Percentiles rank a stretch among this genome's conserved stretches.
These are phyloP conservation scores for Xylaria sp. DNA, from an alignment of 2,329 filamentous ascomycete genomes.

Conservation along the genomic window DNA sequence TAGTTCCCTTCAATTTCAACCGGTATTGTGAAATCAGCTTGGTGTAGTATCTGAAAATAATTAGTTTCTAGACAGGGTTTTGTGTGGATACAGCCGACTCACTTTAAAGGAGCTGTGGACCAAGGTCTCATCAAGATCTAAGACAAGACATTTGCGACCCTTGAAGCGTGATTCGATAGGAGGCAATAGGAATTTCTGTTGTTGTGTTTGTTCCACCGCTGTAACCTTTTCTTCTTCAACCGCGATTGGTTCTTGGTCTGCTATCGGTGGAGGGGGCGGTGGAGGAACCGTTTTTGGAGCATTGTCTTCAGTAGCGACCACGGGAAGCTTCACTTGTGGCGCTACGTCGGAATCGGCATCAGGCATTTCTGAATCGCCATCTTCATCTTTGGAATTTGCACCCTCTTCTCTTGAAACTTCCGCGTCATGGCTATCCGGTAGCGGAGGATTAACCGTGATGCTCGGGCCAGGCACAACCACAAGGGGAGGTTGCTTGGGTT, in stretches of 20 bases:
- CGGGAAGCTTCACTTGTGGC: conserved; percentile 51
- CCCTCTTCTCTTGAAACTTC: conserved; percentile 48
- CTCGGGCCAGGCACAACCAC: conserved; percentile 51
- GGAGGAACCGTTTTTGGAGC: conserved; percentile 56
- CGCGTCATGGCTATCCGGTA: conserved; percentile 49
- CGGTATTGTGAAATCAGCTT: conserved; percentile 98
- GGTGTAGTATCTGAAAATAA: conserved; percentile 82
- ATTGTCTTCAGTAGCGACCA: conserved; percentile 52
- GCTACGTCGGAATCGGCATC: conserved; percentile 66
- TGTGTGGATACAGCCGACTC: conserved; percentile 41
- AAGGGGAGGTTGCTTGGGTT: conserved; percentile 58
- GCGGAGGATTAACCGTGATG: conserved; percentile 56
- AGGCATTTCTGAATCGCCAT: conserved; percentile 74
- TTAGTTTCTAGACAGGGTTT: conserved; percentile 8
- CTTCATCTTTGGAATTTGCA: conserved; percentile 57
- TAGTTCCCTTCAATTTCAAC: conserved; percentile 99
- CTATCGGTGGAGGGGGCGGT: conserved; percentile 58
- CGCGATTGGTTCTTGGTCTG: conserved; percentile 45
- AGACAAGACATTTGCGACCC: conserved; percentile 91
- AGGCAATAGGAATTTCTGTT: conserved; percentile 81
- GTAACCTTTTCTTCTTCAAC: conserved; percentile 55
- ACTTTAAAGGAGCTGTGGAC: conserved; percentile 99
- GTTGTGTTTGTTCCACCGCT: conserved; percentile 59
- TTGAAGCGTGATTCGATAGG: conserved; percentile 81
- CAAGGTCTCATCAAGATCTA: conserved; percentile 95